Conservation (phyloP, 495 filamentous ascomycete genomes). For the Lindgomyces ingoldianus region DNA sequence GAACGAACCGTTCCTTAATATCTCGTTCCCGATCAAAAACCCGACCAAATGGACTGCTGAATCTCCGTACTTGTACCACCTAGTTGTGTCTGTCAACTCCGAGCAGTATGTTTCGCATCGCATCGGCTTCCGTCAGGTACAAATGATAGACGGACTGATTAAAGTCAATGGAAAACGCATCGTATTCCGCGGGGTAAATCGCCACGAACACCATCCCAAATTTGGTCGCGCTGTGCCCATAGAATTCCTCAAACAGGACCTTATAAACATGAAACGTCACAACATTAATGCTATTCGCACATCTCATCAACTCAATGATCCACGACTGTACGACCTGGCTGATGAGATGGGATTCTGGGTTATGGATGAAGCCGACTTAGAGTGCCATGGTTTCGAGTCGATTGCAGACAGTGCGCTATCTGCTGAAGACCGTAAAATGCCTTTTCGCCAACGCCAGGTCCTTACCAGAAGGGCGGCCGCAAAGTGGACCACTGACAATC, state of each 20-base stretch:
- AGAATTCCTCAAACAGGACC: constrained; percentile 34
- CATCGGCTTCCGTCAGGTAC: constrained; percentile 37
- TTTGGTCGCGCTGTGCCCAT: constrained; percentile 36
- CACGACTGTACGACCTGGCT: constrained; percentile 55
- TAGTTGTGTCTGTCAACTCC: constrained; percentile 38
- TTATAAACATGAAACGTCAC: constrained; percentile 37
- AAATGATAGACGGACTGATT: constrained; percentile 37
- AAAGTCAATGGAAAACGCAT: constrained; percentile 37
- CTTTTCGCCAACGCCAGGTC: constrained; percentile 57
- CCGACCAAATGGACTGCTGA: constrained; percentile 69
- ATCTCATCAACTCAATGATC: constrained; percentile 38
- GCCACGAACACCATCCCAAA: constrained; percentile 40
- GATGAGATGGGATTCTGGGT: constrained; percentile 71
- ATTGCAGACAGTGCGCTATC: constrained; percentile 48
- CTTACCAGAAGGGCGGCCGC: constrained; percentile 55
- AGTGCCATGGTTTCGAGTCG: constrained; percentile 64
- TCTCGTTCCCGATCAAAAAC: constrained; percentile 49
- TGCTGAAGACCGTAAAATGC: constrained; percentile 48
- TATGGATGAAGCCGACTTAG: constrained; percentile 71
- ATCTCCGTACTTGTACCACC: constrained; percentile 59
- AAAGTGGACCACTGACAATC: constrained; percentile 62
- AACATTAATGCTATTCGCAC: constrained; percentile 41
- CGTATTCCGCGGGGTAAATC: constrained; percentile 37
- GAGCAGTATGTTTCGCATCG: constrained; percentile 23
- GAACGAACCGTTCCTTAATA: constrained; percentile 10